Base-by-base conservation (phyloP, 257 asterid species). In the Leonotis leonurus region DNA sequence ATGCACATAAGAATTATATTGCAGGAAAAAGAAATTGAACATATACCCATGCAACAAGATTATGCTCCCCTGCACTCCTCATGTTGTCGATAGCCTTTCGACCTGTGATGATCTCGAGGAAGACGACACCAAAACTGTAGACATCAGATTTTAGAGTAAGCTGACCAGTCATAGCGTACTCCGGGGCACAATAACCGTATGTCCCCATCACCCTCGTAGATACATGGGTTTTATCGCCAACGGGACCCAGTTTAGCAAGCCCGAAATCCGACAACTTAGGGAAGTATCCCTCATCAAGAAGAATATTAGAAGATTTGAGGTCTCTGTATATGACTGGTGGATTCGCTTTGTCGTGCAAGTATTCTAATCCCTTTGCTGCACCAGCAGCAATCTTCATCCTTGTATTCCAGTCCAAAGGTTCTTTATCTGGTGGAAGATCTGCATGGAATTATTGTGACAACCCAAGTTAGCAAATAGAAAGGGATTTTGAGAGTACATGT, bases 161-260 rank as follows among this genome's bases (percentile, higher is more conserved):
- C 35, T 90, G 95, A 67, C 97, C 97, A 6, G 97, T 90, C 97
- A 87, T 81, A 24, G 96, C 97, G 60, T 90, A 90, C 67, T 90
- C 97, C 0, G 97, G 97, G 61, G 97, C 97, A 75, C 97, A 90
- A 68, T 90, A 90, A 45, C 97, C 97, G 16, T 90, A 85, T 2
- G 96, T 90, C 62, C 97, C 97, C 97, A 90, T 90, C 70, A 90
- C 96, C 78, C 97, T 77, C 9, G 97, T 90, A 3, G 97, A 80
- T 48, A 90, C 97, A 27, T 90, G 95, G 62, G 96, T 90, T 75
- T 87, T 83, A 71, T 90, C 97, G 6, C 97, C 97, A 21, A 90
- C 90, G 0, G 97, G 97, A 2, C 96, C 97, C 46, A 90, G 74
- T 69, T 87, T 90, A 16, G 96, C 97, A 50, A 90, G 97, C 35